Percentiles rank a stretch among this genome's conserved stretches.
These are phyloP conservation scores for Alternaria postmessia DNA, from an alignment of 2,329 filamentous ascomycete genomes.

Conservation along the genomic window DNA sequence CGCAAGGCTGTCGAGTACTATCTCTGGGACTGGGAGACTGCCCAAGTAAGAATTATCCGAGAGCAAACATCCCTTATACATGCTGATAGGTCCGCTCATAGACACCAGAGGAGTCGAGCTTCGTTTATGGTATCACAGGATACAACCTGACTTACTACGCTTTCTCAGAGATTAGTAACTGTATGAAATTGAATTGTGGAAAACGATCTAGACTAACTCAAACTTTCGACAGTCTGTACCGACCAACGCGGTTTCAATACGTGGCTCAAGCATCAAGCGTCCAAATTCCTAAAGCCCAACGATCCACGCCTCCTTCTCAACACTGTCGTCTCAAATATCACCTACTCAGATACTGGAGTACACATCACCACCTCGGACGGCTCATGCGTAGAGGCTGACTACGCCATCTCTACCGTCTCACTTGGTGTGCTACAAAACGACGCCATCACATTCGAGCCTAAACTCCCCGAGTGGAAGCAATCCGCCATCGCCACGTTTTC, in stretches of 20 bases:
- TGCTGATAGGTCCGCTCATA: slow-evolving; percentile 17
- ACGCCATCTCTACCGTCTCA: slow-evolving; percentile 73
- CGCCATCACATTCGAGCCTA: slow-evolving; percentile 65
- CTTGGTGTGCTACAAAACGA: slow-evolving; percentile 72
- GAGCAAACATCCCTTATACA: fast-evolving
- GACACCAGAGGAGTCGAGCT: slow-evolving; percentile 64
- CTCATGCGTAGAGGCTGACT: slow-evolving; percentile 65
- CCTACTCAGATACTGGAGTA: slow-evolving; percentile 62
- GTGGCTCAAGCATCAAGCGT: slow-evolving; percentile 65
- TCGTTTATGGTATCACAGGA: slow-evolving; percentile 64
- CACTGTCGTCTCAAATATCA: slow-evolving; percentile 64
- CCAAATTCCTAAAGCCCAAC: slow-evolving; percentile 63
- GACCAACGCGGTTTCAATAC: slow-evolving; percentile 69
- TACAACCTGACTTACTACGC: slow-evolving; percentile 59
- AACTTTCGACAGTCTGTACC: slow-evolving; percentile 66
- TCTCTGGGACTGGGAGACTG: slow-evolving; percentile 66
- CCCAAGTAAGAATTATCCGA: slow-evolving; percentile 38
- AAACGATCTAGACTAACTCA: slow-evolving; percentile 64
- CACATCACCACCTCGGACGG: slow-evolving; percentile 63
- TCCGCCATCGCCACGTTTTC: slow-evolving; percentile 69
- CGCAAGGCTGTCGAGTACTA: slow-evolving; percentile 70
- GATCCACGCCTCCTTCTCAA: slow-evolving; percentile 67
- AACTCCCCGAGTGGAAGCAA: slow-evolving; percentile 70
- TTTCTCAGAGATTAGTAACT: slow-evolving; percentile 14
- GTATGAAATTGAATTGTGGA: not conserved